Evolutionary conservation across 129 eudicot species (phyloP), one percentile per base, ranked within the genome.

Genomic region (Flaveria sonorensis): DNA sequence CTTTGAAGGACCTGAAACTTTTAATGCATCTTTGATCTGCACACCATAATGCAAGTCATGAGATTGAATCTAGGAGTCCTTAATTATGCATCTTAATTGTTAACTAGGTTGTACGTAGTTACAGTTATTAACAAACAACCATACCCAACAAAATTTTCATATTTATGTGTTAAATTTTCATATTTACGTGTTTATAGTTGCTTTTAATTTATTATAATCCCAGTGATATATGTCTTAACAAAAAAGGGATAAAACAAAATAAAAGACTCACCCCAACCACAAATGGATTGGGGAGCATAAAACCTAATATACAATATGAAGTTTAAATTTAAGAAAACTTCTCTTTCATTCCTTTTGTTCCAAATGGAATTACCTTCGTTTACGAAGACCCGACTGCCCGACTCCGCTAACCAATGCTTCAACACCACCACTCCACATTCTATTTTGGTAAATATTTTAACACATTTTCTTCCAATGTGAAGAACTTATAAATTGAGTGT

Each of bases 21-120:
- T 93, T 78, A 91, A 76, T 72, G 88, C 97, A 76, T 93, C 98
- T 83, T 93, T 93, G 67, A 93, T 89, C 98, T 93, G 84, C 60
- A 81, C n/a, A 78, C 36, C 46, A 63, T 63, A 63, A 63, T 30
- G 13, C 68, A 63, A 30, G 69, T 63, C 69, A 28, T 63, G 69
- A 63, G 68, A 62, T 3, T 13, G 40, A 24, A 60, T 60, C 18
- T 11, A 61, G 42, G 67, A 61, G 42, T 15, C 67, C 67, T 26
- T 61, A 13, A 24, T 26, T 26, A 3, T 26, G 8, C 24, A 10
- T 26, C 18, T 61, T 61, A 24, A 26, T 9, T 61, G 40, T 36
- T 36, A 36, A 36, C 40, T 36, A 36, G 40, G 40, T 6, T 36
- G 7, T 36, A 4, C 5, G 7, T 36, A 36, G 40, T 36, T 36